Base-by-base conservation (phyloP, 257 asterid species). In the Hygrophila difformis region DNA sequence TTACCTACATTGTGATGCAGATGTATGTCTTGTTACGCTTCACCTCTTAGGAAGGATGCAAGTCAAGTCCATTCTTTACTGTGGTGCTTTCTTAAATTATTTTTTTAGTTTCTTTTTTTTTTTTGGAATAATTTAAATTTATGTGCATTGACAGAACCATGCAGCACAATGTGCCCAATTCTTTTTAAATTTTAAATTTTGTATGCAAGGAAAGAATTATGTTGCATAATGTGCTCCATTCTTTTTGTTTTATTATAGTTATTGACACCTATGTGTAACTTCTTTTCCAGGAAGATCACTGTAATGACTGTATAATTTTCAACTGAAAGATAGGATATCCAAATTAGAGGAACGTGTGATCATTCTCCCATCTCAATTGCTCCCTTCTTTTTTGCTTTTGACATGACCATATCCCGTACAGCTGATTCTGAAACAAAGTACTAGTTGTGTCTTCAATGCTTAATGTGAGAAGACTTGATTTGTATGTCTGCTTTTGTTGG, bases 401-500 rank as follows among this genome's bases (percentile, higher is more conserved):
- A 40, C n/a, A 2, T 18, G 33, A 37, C n/a, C n/a, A n/a, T n/a
- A n/a, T n/a, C 17, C 10, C 10, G 18, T 24, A 16, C 4, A 2
- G 46, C 13, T 45, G 9, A 24, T 13, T 55, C 45, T 28, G 4
- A 12, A 22, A 17, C 50, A 52, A 33, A n/a, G n/a, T n/a, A n/a
- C n/a, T n/a, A n/a, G n/a, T n/a, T n/a, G n/a, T n/a, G n/a, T n/a
- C n/a, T n/a, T n/a, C n/a, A n/a, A n/a, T n/a, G n/a, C n/a, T n/a
- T n/a, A n/a, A n/a, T n/a, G n/a, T n/a, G n/a, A n/a, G n/a, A n/a
- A n/a, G n/a, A n/a, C n/a, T n/a, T n/a, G n/a, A n/a, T n/a, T n/a
- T n/a, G n/a, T n/a, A n/a, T n/a, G n/a, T n/a, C 24, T 23, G 6
- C 10, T 12, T 22, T 31, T 54, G 10, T 60, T 10, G 47, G 18